Conservation (phyloP, 73 alveolate genomes). For the Tetrahymena borealis region DNA sequence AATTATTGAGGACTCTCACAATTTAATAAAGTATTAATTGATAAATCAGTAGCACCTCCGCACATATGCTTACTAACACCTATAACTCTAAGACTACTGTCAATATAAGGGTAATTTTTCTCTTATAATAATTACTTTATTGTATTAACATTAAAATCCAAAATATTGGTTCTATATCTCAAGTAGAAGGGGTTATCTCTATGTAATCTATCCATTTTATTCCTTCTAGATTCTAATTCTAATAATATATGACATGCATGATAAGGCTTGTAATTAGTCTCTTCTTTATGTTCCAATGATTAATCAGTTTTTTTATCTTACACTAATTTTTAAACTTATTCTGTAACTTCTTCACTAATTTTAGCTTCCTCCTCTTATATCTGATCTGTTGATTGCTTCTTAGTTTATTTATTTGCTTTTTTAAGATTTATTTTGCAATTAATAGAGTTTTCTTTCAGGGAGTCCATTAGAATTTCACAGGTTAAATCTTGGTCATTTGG, state of each 20-base stretch:
- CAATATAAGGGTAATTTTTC: not conserved
- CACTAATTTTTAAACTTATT: not conserved
- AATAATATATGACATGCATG: constrained; percentile 43
- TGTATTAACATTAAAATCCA: constrained; percentile 57
- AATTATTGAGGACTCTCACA: constrained; percentile 38
- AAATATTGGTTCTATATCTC: constrained; percentile 64
- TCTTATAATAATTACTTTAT: constrained; percentile 8
- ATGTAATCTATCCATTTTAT: constrained; percentile 57
- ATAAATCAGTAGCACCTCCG: constrained; percentile 96
- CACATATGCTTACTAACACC: constrained; percentile 91
- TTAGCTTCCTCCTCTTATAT: not conserved
- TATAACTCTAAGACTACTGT: not conserved
- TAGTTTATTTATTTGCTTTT: not conserved
- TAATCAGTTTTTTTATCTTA: not conserved
- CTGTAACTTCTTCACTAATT: not conserved
- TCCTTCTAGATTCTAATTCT: constrained; percentile 65
- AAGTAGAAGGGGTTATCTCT: constrained; percentile 24
- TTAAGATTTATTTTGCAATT: not conserved
- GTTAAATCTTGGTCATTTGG: not conserved
- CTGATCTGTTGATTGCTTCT: not conserved
- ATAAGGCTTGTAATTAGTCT: not conserved
- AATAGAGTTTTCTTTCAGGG: not conserved
- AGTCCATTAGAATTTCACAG: not conserved
- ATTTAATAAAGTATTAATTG: constrained; percentile 57
- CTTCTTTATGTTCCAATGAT: not conserved